These are phyloP conservation scores for Solanum medicagineum DNA, from an alignment of 257 asterid genomes.

Conservation along the genomic window DNA sequence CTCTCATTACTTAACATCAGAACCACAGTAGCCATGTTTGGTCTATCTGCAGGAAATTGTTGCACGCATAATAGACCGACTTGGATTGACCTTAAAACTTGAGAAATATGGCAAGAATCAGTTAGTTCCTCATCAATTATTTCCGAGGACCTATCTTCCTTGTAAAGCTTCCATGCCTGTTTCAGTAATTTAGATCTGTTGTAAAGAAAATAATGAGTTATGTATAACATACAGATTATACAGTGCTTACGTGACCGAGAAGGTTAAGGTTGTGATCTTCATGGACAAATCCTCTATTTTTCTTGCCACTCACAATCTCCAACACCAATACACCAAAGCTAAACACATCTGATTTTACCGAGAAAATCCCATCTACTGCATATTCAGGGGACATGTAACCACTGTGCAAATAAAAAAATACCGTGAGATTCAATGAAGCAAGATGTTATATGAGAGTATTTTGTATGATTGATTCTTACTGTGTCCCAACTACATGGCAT, in stretches of 20 bases:
- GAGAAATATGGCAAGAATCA: neutral
- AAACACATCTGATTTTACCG: conserved; percentile 21
- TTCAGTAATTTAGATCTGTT: neutral
- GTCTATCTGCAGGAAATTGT: neutral
- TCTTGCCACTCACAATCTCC: conserved; percentile 16
- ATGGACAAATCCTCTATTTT: conserved; percentile 11
- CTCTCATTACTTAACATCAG: neutral
- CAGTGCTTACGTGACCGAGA: conserved; percentile 14
- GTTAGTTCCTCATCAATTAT: neutral
- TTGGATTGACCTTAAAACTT: neutral
- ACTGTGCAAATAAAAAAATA: neutral
- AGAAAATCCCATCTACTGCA: conserved; percentile 17
- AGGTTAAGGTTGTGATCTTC: conserved; percentile 16
- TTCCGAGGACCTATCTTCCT: neutral
- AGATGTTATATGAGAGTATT: neutral
- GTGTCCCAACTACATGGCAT: conserved; percentile 16
- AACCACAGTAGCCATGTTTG: neutral
- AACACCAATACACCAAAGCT: conserved; percentile 21
- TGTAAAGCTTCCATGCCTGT: conserved; percentile 4
- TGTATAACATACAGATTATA: neutral
- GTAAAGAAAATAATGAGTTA: neutral
- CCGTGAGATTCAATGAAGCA: neutral
- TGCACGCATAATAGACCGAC: neutral
- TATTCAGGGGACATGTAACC: conserved; percentile 30
- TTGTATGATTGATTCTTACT: conserved; percentile 3